A percentile compares a stretch with the other conserved stretches of the same genome.
These are phyloP conservation scores for Tolypocladium paradoxum DNA, from an alignment of 2,329 filamentous ascomycete species.

Conservation along the genomic window DNA sequence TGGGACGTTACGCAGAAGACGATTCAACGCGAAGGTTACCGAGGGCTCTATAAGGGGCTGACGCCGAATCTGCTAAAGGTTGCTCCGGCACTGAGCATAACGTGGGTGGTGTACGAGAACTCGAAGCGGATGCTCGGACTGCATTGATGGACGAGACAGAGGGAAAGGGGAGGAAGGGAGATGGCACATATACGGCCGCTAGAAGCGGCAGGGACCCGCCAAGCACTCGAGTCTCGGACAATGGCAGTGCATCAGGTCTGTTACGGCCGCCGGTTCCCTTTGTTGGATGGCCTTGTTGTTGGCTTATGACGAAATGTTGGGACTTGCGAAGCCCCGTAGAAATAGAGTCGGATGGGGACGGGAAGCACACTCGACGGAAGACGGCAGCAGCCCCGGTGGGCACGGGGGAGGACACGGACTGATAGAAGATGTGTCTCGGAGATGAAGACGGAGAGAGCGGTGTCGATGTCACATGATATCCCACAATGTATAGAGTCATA, in stretches of 20 bases:
- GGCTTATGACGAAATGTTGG: not conserved
- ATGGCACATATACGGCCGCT: not conserved
- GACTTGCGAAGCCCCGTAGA: not conserved
- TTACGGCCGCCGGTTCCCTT: not conserved
- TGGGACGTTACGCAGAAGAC: conserved; percentile 82
- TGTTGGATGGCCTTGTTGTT: not conserved
- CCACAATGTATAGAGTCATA: conserved; percentile 5
- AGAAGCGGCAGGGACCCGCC: not conserved
- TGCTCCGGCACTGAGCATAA: conserved; percentile 88
- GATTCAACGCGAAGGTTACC: conserved; percentile 67
- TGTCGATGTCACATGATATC: not conserved
- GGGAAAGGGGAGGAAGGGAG: not conserved
- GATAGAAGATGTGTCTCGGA: not conserved
- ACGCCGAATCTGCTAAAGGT: conserved; percentile 96
- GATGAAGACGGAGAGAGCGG: not conserved
- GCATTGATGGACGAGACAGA: conserved; percentile 17
- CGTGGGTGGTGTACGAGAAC: conserved; percentile 89
- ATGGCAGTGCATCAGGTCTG: not conserved
- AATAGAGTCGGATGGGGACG: not conserved
- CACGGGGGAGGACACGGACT: not conserved
- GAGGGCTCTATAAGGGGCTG: conserved; percentile 87
- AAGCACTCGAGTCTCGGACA: not conserved
- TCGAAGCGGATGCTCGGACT: conserved; percentile 61
- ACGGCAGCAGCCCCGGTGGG: not conserved
- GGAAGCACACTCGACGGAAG: too few relatives aligned